Percentiles rank a stretch among this genome's conserved stretches.
Evolutionary conservation across 2,329 filamentous ascomycete genomes (phyloP).

Genomic region (Hortaea sp.): DNA sequence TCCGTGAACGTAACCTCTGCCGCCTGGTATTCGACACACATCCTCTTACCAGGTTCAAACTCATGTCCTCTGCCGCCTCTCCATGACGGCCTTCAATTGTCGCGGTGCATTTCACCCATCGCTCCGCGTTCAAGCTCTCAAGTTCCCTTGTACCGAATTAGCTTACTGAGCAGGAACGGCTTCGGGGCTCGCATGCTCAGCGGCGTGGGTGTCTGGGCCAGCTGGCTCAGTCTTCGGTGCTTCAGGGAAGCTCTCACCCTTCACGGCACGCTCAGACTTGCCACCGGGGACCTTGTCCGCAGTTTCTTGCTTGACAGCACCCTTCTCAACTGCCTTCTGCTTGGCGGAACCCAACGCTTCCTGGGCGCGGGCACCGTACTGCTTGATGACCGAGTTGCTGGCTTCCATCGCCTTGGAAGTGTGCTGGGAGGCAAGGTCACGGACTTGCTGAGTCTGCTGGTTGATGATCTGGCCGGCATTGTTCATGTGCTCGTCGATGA

Average conservation of each 20-base stretch:
- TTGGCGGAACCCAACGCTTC: conserved; percentile 39
- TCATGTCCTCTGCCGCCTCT: too few relatives aligned
- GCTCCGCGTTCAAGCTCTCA: too few relatives aligned
- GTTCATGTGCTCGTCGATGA: conserved; percentile 51
- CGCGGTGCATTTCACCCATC: too few relatives aligned
- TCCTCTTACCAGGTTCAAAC: too few relatives aligned
- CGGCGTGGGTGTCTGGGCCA: background rate
- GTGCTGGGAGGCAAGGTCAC: conserved; percentile 50
- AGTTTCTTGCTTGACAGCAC: conserved; percentile 25
- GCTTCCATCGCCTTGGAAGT: conserved; percentile 48
- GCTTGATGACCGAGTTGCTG: conserved; percentile 49
- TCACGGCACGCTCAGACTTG: conserved; percentile 1
- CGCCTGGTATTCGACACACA: too few relatives aligned
- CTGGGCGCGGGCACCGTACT: conserved; percentile 52
- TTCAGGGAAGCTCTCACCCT: background rate
- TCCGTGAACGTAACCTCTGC: too few relatives aligned
- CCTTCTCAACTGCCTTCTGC: conserved; percentile 26
- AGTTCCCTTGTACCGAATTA: too few relatives aligned
- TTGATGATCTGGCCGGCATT: conserved; percentile 45
- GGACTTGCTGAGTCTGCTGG: conserved; percentile 50
- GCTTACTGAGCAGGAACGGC: background rate
- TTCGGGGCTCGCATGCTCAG: background rate
- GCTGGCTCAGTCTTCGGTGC: background rate
- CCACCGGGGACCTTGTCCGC: conserved; percentile 14
- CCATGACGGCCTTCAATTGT: too few relatives aligned